A percentile compares a stretch with the other conserved stretches of the same genome.
phyloP scores from a whole-genome alignment of 1,284 basidiomycete species.

The Puccinia horiana region DNA sequence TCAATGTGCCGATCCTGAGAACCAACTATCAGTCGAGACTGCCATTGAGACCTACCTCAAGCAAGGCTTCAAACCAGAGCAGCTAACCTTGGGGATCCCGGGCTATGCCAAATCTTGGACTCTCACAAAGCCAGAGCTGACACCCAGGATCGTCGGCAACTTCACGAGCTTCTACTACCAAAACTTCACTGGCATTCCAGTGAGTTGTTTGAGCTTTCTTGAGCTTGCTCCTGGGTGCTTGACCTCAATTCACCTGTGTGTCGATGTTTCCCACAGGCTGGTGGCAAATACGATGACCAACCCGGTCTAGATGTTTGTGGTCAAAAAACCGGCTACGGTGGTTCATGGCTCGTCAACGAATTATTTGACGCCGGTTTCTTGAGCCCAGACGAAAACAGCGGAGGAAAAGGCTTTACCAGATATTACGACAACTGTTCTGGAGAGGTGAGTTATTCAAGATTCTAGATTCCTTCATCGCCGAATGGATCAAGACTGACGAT shows the following conservation, averaged over 20 bases:
- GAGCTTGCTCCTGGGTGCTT: neutral
- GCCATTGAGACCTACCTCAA: constrained; percentile 17
- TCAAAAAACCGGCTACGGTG: constrained; percentile 21
- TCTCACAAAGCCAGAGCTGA: constrained; percentile 25
- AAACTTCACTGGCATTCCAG: constrained; percentile 37
- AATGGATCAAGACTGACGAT: neutral
- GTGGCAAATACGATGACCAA: constrained; percentile 43
- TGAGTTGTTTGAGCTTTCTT: neutral
- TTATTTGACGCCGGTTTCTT: constrained; percentile 33
- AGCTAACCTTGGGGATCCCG: constrained; percentile 34
- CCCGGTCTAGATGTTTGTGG: constrained; percentile 43
- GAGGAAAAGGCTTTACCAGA: constrained; percentile 35
- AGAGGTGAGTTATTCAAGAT: constrained; percentile 16
- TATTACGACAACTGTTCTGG: constrained; percentile 37
- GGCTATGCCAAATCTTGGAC: constrained; percentile 36
- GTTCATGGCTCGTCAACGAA: constrained; percentile 33
- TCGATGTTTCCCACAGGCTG: neutral
- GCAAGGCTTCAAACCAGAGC: constrained; percentile 35
- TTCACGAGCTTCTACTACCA: constrained; percentile 45
- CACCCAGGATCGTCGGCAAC: constrained; percentile 38
- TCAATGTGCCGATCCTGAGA: constrained; percentile 35
- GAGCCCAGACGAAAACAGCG: constrained; percentile 23
- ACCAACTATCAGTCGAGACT: constrained; percentile 34
- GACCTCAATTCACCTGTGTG: neutral
- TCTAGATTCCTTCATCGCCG: neutral